These are phyloP conservation scores for Pisolithus microcarpus DNA, from an alignment of 768 basidiomycete genomes.

Conservation along the genomic window DNA sequence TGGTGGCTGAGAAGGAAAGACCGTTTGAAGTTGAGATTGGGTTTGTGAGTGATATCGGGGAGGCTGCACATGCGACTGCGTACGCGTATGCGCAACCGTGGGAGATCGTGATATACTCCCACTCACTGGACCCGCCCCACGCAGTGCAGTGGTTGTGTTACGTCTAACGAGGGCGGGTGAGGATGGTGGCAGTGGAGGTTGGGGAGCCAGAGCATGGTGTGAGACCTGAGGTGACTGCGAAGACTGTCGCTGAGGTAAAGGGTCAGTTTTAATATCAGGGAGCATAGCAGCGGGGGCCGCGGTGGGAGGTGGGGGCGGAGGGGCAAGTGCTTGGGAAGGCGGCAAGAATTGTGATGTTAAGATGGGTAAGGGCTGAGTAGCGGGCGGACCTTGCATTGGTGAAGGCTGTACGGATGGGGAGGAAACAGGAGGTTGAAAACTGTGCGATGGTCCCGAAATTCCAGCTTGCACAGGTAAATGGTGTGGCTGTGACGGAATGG, in stretches of 20 bases:
- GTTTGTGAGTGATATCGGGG: slow-evolving; percentile 1
- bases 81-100: slow-evolving; percentile 17
- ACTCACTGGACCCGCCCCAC: slow-evolving; percentile 1
- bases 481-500: slow-evolving; percentile 2
- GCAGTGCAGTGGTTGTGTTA: slow-evolving; percentile 14
- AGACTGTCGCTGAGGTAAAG: slow-evolving; percentile 18
- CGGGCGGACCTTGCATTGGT: slow-evolving; percentile 10
- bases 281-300: background rate
- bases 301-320: slow-evolving; percentile 11
- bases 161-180: slow-evolving; percentile 24
- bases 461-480: slow-evolving; percentile 9
- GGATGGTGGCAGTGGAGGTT: slow-evolving; percentile 11
- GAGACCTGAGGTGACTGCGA: slow-evolving; percentile 13
- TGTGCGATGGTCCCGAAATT: slow-evolving; percentile 6
- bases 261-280: slow-evolving; percentile 8
- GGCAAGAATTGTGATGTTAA: slow-evolving; percentile 14
- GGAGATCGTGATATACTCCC: slow-evolving; percentile 1
- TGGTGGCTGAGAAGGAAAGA: slow-evolving; percentile 7
- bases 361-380: slow-evolving; percentile 4
- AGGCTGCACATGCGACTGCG: slow-evolving; percentile 15
- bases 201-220: slow-evolving; percentile 11
- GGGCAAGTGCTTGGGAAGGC: slow-evolving; percentile 4
- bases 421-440: slow-evolving; percentile 7
- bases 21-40: slow-evolving; percentile 2
- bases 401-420: background rate